These are phyloP conservation scores for Prunella vulgaris DNA, from an alignment of 257 asterid species.

Conservation along the genomic window DNA sequence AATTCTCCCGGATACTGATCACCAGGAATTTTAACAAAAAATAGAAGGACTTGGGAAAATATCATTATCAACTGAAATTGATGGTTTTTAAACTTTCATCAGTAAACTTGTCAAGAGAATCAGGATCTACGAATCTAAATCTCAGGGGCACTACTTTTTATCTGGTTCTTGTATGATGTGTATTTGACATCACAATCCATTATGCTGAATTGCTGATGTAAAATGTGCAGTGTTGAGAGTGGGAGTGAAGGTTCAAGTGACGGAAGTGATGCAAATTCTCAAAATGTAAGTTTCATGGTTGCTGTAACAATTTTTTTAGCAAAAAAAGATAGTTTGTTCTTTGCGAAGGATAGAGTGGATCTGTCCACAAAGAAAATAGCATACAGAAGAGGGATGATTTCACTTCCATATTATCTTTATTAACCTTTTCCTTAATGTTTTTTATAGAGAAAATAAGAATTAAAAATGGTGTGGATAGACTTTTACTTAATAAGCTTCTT, in stretches of 20 bases:
- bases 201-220: background rate
- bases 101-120: background rate
- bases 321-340: background rate
- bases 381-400: background rate
- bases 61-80: background rate
- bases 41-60: background rate
- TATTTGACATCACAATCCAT: conserved; percentile 5
- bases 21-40: background rate
- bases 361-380: conserved; percentile 1
- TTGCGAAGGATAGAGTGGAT: conserved; percentile 10
- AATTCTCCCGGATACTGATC: background rate
- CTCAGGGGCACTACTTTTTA: background rate
- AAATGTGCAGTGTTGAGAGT: conserved; percentile 80
- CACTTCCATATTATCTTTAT: conserved; percentile 1
- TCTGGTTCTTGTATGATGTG: background rate
- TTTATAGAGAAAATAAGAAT: background rate
- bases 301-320: conserved; percentile 9
- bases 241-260: conserved; percentile 87
- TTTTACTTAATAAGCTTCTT: background rate
- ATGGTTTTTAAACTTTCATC: conserved; percentile 6
- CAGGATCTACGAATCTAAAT: background rate
- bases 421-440: background rate
- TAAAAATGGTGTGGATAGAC: background rate
- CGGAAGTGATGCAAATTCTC: conserved; percentile 86
- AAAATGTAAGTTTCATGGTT: conserved; percentile 52